A percentile compares a stretch with the other conserved stretches of the same genome.
These are phyloP conservation scores for Pachysandra terminalis DNA, from an alignment of 164 flowering plant species.

Conservation along the genomic window DNA sequence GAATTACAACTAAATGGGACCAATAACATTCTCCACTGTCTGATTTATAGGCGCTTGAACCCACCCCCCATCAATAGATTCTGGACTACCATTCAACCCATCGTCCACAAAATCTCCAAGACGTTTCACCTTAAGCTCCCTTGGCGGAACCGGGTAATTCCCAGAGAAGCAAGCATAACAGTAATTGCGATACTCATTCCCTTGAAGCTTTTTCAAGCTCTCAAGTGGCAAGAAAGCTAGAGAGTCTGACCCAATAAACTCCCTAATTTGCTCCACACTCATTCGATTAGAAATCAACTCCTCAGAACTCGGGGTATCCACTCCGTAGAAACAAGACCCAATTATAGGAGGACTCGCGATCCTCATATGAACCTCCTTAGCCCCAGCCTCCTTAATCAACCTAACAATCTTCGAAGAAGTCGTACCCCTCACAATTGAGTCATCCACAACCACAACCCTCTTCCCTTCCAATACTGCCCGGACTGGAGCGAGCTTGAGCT, in stretches of 20 bases:
- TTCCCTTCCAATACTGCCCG: constrained; percentile 74
- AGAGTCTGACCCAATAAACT: constrained; percentile 73
- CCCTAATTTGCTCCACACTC: constrained; percentile 68
- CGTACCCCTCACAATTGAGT: constrained; percentile 91
- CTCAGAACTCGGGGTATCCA: constrained; percentile 73
- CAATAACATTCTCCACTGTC: neutral
- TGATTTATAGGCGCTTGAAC: constrained; percentile 25
- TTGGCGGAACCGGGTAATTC: constrained; percentile 71
- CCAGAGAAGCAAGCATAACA: constrained; percentile 94
- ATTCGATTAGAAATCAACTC: constrained; percentile 81
- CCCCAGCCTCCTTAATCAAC: constrained; percentile 83
- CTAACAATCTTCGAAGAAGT: constrained; percentile 87
- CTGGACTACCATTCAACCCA: constrained; percentile 50
- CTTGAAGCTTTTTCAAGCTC: constrained; percentile 55
- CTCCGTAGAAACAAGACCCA: constrained; percentile 86
- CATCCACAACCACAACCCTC: constrained; percentile 94
- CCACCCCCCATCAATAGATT: constrained; percentile 48
- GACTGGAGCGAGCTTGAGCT: constrained; percentile 79
- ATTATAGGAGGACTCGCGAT: constrained; percentile 91
- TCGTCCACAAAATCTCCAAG: constrained; percentile 62
- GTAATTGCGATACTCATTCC: constrained; percentile 39
- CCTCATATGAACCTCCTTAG: constrained; percentile 95
- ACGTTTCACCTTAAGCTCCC: constrained; percentile 57
- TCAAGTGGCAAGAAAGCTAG: constrained; percentile 70
- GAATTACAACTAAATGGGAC: neutral